Base-by-base conservation (phyloP, 345 rosid species). In the Firmiana major region DNA sequence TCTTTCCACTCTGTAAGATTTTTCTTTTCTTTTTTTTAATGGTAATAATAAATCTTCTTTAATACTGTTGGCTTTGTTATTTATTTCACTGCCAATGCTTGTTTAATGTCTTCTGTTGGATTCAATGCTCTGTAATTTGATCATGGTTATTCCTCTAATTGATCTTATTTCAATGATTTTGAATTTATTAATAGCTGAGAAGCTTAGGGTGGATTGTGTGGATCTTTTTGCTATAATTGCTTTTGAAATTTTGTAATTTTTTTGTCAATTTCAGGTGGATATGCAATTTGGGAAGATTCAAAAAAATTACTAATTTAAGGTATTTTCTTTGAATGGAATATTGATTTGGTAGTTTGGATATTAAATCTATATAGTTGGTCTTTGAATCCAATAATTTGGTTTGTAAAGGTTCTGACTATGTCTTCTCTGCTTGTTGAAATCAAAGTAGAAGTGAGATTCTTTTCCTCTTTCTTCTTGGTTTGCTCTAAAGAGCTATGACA, bases 401-500 rank as follows among this genome's bases (percentile, higher is more conserved):
- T 63, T 15, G n/a, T 7, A 31, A 15, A 63, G 43, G 34, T 16
- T 16, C 7, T 24, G 42, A 15, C 19, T 34, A 0, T 22, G 31
- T 58, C 13, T 24, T 58, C n/a, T 13, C 21, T 63, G 67, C 38
- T 1, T 16, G 21, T 31, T 63, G 67, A 31, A 63, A 4, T 63
- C n/a, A 63, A 63, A 63, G 21, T 31, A 34, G 67, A 7, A 63
- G 9, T 0, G 9, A 63, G 10, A 31, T 63, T 13, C 10, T 7
- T 63, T 63, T 16, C 43, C 42, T 63, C 43, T 62, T 62, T 62
- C 40, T 28, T 62, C 17, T 28, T 34, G 43, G 67, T 63, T 63
- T 63, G 73, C 5, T 48, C 38, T 8, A 7, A 69, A 24, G 8
- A 51, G 43, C 31, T 51, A 71, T 71, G 71, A 91, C 88, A 91